Evolutionary conservation across 495 filamentous ascomycete species (phyloP).

Genomic region (Venustampulla echinocandica): DNA sequence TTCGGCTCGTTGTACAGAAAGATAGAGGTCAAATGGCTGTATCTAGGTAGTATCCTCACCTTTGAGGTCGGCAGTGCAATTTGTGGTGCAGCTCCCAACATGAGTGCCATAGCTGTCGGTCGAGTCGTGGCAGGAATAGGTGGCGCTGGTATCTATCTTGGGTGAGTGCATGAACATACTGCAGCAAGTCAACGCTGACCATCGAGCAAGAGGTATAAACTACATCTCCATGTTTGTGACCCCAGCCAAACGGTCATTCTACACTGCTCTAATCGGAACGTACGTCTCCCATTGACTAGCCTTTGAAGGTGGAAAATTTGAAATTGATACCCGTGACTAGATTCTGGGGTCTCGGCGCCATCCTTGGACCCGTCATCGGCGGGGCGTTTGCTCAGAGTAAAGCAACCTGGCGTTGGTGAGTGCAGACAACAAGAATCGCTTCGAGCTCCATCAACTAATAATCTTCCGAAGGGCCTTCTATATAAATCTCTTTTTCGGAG

Average conservation of each 20-base stretch:
- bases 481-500: conserved; percentile 12
- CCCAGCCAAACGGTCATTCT: conserved; percentile 3
- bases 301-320: conserved; percentile 32
- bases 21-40: conserved; percentile 46
- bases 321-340: conserved; percentile 33
- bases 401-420: conserved; percentile 34
- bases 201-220: not conserved
- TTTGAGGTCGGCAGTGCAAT: conserved; percentile 46
- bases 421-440: not conserved
- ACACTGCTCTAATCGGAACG: conserved; percentile 10
- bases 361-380: conserved; percentile 36
- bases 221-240: not conserved
- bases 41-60: conserved; percentile 33
- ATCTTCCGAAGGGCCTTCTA: conserved; percentile 9
- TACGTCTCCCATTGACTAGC: conserved; percentile 25
- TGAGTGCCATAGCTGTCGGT: conserved; percentile 44
- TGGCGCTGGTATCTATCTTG: conserved; percentile 44
- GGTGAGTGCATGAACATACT: conserved; percentile 33
- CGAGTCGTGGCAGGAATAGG: conserved; percentile 33
- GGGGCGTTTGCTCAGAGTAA: conserved; percentile 29
- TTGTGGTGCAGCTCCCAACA: conserved; percentile 45
- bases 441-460: not conserved
- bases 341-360: conserved; percentile 41
- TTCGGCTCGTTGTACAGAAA: conserved; percentile 26
- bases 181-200: too few relatives aligned